phyloP scores from a whole-genome alignment of 306 rosid species.

The Ormosia emarginata region DNA sequence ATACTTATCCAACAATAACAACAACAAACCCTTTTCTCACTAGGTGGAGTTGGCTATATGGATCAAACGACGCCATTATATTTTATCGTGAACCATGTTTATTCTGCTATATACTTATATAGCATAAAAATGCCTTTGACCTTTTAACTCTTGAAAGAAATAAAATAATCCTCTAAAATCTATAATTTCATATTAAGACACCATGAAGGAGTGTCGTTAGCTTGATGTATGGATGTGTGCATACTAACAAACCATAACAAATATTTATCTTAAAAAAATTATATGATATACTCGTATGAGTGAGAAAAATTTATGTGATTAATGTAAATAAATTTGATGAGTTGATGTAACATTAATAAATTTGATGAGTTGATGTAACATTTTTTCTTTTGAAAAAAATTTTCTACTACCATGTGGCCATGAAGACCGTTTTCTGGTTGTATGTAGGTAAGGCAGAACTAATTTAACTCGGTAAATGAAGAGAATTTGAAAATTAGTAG shows the following conservation, averaged over 20 bases:
- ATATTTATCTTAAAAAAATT: background rate
- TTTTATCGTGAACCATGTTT: too few species aligned
- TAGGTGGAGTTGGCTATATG: too few species aligned
- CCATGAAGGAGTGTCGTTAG: background rate
- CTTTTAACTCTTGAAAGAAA: background rate
- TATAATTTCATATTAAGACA: background rate
- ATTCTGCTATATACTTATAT: too few species aligned
- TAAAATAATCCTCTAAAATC: background rate
- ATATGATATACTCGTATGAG: background rate
- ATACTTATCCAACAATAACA: too few species aligned
- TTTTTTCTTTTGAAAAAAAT: background rate
- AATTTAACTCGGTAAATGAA: background rate
- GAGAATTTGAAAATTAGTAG: background rate
- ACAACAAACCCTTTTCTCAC: too few species aligned
- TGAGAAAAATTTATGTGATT: background rate
- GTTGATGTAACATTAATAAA: background rate
- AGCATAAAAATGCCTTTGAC: background rate
- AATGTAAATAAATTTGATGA: background rate
- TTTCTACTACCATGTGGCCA: background rate
- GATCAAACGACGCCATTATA: too few species aligned
- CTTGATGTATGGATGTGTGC: background rate
- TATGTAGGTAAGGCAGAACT: background rate
- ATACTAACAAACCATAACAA: background rate
- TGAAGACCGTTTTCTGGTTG: background rate
- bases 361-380: background rate